Conservation (phyloP, 2,329 filamentous ascomycete species). For the Fonsecaea nubica region DNA sequence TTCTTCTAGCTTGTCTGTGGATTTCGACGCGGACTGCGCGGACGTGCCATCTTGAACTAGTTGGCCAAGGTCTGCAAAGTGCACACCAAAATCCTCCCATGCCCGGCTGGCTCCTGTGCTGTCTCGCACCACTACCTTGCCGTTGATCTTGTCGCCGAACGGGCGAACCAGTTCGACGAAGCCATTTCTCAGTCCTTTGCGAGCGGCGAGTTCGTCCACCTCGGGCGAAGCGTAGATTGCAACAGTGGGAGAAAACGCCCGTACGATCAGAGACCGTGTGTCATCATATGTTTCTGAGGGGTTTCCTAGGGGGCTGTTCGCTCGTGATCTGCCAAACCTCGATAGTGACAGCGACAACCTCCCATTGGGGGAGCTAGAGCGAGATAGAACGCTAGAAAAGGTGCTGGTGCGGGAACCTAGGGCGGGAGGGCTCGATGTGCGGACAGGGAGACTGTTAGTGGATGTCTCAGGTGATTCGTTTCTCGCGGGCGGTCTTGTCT, state of each 20-base stretch:
- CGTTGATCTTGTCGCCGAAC: slow-evolving; percentile 85
- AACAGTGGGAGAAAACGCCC: slow-evolving; percentile 87
- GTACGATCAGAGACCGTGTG: slow-evolving; percentile 71
- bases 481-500: slow-evolving; percentile 61
- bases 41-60: slow-evolving; percentile 27
- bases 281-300: slow-evolving; percentile 62
- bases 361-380: slow-evolving; percentile 71
- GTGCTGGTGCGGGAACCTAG: slow-evolving; percentile 64
- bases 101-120: slow-evolving; percentile 82
- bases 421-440: slow-evolving; percentile 67
- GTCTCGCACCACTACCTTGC: slow-evolving; percentile 88
- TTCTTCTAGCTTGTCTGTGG: slow-evolving; percentile 38
- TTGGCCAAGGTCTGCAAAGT: slow-evolving; percentile 75
- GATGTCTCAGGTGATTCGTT: slow-evolving; percentile 60
- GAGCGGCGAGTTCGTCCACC: slow-evolving; percentile 76
- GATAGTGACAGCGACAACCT: slow-evolving; percentile 63
- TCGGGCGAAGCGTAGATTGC: slow-evolving; percentile 86
- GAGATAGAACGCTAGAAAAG: slow-evolving; percentile 70
- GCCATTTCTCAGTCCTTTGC: slow-evolving; percentile 84
- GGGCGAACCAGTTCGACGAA: slow-evolving; percentile 85
- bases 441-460: slow-evolving; percentile 62
- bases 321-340: slow-evolving; percentile 55
- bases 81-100: slow-evolving; percentile 88
- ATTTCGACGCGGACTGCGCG: slow-evolving; percentile 16
- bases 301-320: slow-evolving; percentile 58